Base-by-base conservation (phyloP, 139 green algal genomes). In the Chlamydomonas urium region DNA sequence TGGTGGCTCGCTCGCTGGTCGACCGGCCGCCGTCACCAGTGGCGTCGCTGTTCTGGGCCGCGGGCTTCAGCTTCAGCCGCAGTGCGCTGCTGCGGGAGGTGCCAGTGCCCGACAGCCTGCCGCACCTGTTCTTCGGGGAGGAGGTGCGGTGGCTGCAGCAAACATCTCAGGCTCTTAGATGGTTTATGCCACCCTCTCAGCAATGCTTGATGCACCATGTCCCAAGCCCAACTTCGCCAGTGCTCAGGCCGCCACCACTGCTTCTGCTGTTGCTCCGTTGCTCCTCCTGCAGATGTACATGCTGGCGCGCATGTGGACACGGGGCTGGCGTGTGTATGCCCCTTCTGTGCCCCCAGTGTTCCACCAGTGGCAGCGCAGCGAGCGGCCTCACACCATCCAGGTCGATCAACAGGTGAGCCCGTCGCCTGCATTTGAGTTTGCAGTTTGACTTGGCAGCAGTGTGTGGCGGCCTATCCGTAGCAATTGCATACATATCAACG, bases 101-200 rank as follows among this genome's bases (percentile, higher is more conserved):
- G 37, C 78, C 83, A 10, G 47, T 38, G 14, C 53, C 58, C 2
- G 8, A 32, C 38, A 6, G 79, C 61, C 82, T 93, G 45, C 82
- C 79, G 2, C 79, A 88, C 71, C 83, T 96, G 24, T 93, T 94
- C 69, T 92, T 96, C 57, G 89, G 89, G 1, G 88, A 93, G 81
- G 87, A 70, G 60, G 32, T 42, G 10, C 29, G 60, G 53, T n/a
- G n/a, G n/a, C n/a, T n/a, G n/a, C n/a, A n/a, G n/a, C n/a, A n/a
- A n/a, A n/a, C n/a, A n/a, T n/a, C n/a, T n/a, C n/a, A n/a, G n/a
- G n/a, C n/a, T n/a, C n/a, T n/a, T n/a, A n/a, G n/a, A n/a, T n/a
- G n/a, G n/a, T n/a, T n/a, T n/a, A n/a, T n/a, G n/a, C n/a, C n/a
- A n/a, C n/a, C n/a, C n/a, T n/a, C n/a, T n/a, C n/a, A n/a, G n/a